Percentiles rank a stretch among this genome's conserved stretches.
These are phyloP conservation scores for Ophiostoma ips DNA, from an alignment of 2,329 filamentous ascomycete species.

Conservation along the genomic window DNA sequence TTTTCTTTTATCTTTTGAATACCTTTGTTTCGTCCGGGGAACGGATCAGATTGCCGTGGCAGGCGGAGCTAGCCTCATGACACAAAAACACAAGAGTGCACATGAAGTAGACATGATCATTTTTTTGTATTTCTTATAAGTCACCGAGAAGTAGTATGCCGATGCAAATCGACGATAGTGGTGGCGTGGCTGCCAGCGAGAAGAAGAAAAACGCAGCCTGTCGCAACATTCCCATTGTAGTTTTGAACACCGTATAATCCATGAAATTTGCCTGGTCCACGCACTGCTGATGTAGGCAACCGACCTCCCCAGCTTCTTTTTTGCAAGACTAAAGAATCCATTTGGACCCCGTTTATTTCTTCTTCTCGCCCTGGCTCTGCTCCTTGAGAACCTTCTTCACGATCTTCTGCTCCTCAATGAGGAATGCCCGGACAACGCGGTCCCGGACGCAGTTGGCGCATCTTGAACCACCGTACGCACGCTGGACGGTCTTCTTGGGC, in stretches of 20 bases:
- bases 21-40: no score
- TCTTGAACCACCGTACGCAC: constrained; percentile 95
- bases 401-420: constrained; percentile 99
- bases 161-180: background rate
- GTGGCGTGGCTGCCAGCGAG: constrained; percentile 2
- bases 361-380: constrained; percentile 35
- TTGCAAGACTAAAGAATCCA: constrained; percentile 1
- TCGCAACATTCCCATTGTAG: constrained; percentile 2
- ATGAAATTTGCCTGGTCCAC: constrained; percentile 1
- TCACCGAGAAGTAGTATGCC: constrained; percentile 2
- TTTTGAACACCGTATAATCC: constrained; percentile 8
- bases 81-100: background rate
- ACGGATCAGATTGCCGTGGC: no score
- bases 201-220: constrained; percentile 2
- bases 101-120: background rate
- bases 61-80: no score
- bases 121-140: constrained; percentile 6
- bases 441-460: constrained; percentile 98
- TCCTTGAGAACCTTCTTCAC: constrained; percentile 99
- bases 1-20: no score
- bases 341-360: constrained; percentile 11
- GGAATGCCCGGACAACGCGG: constrained; percentile 92
- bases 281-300: background rate
- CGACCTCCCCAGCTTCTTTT: constrained; percentile 2
- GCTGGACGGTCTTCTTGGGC: constrained; percentile 98